Evolutionary conservation across 306 rosid genomes (phyloP).

Genomic region (Clitoria ternatea): DNA sequence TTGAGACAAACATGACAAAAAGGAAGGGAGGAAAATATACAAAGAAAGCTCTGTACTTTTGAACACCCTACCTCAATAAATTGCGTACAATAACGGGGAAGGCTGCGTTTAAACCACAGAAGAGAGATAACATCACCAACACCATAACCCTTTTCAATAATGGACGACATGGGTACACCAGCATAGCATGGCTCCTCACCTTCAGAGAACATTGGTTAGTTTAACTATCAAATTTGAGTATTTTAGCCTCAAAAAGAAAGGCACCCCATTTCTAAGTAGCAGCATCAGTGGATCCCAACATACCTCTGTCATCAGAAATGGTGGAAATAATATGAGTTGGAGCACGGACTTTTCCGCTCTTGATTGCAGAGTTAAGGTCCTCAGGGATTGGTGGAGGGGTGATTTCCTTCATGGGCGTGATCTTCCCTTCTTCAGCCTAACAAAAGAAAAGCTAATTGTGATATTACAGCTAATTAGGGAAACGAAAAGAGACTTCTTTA

Average conservation of each 20-base stretch:
- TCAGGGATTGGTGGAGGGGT: slow-evolving; percentile 96
- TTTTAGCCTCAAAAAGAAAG: slow-evolving; percentile 2
- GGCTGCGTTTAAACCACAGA: slow-evolving; percentile 98
- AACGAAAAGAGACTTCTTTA: slow-evolving; percentile 10
- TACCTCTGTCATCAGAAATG: slow-evolving; percentile 98
- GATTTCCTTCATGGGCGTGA: slow-evolving; percentile 73
- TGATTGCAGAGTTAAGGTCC: slow-evolving; percentile 80
- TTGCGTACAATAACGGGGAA: slow-evolving; percentile 93
- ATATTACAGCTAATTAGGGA: slow-evolving; percentile 13
- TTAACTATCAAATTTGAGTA: slow-evolving; percentile 10
- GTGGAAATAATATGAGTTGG: slow-evolving; percentile 98
- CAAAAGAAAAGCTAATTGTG: slow-evolving; percentile 11
- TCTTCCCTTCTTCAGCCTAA: slow-evolving; percentile 70
- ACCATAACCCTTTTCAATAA: slow-evolving; percentile 84
- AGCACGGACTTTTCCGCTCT: slow-evolving; percentile 97
- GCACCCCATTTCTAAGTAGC: neutral
- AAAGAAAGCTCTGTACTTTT: neutral
- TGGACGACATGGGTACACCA: slow-evolving; percentile 98
- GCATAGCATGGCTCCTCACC: slow-evolving; percentile 99
- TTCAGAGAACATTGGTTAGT: slow-evolving; percentile 34
- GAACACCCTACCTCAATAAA: slow-evolving; percentile 75
- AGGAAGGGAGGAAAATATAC: neutral
- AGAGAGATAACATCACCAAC: slow-evolving; percentile 98
- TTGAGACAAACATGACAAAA: neutral
- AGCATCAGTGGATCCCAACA: slow-evolving; percentile 3